These are phyloP conservation scores for Ophiostoma himal-ulmi DNA, from an alignment of 2,329 filamentous ascomycete species.

Conservation along the genomic window DNA sequence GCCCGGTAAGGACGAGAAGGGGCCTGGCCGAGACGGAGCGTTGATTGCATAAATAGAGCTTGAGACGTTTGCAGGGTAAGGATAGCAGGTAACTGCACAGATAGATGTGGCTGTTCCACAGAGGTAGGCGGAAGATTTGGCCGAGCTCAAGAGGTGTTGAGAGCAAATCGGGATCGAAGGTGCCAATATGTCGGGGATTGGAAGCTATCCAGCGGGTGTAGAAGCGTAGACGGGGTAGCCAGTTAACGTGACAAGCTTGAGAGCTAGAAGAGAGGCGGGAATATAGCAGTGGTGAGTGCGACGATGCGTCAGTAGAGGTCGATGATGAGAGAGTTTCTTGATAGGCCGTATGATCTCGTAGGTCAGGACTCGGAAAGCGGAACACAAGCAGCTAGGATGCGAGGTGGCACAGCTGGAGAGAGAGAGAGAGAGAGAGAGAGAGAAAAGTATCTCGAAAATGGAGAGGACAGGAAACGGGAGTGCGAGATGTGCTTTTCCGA, in stretches of 20 bases:
- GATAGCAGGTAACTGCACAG: not conserved
- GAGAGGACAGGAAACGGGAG: not conserved
- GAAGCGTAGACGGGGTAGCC: not conserved
- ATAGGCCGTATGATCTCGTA: not conserved
- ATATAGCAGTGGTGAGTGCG: not conserved
- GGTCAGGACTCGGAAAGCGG: not conserved
- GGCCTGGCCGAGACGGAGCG: not conserved
- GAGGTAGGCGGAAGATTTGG: not conserved
- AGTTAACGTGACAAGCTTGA: not conserved
- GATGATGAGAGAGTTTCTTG: not conserved
- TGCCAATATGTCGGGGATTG: not conserved
- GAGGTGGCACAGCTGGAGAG: not conserved
- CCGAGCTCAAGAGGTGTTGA: not conserved
- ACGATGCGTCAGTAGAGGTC: not conserved
- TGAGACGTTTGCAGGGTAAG: not conserved
- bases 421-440: not conserved
- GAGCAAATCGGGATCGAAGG: not conserved
- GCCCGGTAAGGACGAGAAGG: constrained; percentile 7
- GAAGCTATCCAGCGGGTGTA: not conserved
- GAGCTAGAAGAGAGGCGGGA: not conserved
- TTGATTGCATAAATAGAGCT: not conserved
- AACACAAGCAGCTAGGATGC: constrained; percentile 1
- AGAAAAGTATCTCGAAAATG: not conserved
- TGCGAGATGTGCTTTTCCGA: constrained; percentile 9
- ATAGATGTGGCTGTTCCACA: not conserved